Conservation (phyloP, 441 rosid genomes). For the Euphorbia schlechtendalii region DNA sequence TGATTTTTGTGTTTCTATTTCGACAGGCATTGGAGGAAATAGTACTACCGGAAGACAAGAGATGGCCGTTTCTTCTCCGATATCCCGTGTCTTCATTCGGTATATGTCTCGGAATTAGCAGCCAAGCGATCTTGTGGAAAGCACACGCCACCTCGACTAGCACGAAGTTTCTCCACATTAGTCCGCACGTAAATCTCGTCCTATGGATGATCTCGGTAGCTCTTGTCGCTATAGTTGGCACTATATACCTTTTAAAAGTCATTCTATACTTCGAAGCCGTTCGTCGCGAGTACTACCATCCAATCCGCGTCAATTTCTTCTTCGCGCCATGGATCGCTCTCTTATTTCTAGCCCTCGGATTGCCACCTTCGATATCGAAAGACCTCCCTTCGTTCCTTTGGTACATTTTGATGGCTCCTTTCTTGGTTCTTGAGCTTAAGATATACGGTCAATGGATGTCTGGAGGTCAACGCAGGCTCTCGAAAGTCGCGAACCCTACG, state of each 20-base stretch:
- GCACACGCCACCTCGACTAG: slow-evolving; percentile 50
- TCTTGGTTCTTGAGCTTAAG: slow-evolving; percentile 66
- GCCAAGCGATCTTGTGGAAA: slow-evolving; percentile 93
- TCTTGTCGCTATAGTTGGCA: slow-evolving; percentile 36
- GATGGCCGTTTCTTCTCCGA: slow-evolving; percentile 84
- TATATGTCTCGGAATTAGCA: slow-evolving; percentile 80
- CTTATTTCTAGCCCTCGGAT: slow-evolving; percentile 66
- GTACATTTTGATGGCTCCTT: slow-evolving; percentile 78
- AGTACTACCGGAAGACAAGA: slow-evolving; percentile 62
- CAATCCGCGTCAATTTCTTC: slow-evolving; percentile 82
- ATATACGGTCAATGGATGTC: slow-evolving; percentile 98
- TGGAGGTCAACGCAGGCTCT: slow-evolving; percentile 78
- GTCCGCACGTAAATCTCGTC: slow-evolving; percentile 35
- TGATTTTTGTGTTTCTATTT: neutral
- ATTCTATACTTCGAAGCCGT: slow-evolving; percentile 77
- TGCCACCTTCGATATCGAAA: slow-evolving; percentile 46
- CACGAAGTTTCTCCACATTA: slow-evolving; percentile 58
- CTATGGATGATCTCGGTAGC: slow-evolving; percentile 63
- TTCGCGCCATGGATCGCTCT: slow-evolving; percentile 85
- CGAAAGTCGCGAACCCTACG: slow-evolving; percentile 86
- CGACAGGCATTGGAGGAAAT: slow-evolving; percentile 62
- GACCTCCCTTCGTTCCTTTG: slow-evolving; percentile 46
- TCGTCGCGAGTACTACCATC: slow-evolving; percentile 76
- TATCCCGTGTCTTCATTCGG: slow-evolving; percentile 72
- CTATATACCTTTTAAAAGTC: slow-evolving; percentile 51